Conservation (phyloP, 2,329 filamentous ascomycete genomes). For the Coniochaeta sp. region DNA sequence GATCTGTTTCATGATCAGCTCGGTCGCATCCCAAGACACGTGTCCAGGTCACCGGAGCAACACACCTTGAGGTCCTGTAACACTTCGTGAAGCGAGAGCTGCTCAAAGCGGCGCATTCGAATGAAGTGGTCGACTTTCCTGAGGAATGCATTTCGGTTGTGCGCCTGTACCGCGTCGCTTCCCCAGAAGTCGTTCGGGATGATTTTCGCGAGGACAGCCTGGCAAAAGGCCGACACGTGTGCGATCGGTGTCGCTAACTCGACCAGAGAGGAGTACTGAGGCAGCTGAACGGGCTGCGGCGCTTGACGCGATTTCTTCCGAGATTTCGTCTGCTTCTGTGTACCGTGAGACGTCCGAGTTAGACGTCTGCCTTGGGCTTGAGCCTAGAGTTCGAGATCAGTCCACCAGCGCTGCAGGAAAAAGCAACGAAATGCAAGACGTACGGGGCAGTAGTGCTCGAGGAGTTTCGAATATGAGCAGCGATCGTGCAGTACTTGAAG, state of each 20-base stretch:
- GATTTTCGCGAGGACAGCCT: conserved; percentile 63
- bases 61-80: conserved; percentile 67
- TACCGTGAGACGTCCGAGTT: neutral
- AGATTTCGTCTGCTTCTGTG: conserved; percentile 6
- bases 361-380: neutral
- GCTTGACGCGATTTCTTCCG: conserved; percentile 13
- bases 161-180: conserved; percentile 34
- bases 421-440: conserved; percentile 8
- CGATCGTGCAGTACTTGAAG: conserved; percentile 64
- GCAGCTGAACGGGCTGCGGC: conserved; percentile 19
- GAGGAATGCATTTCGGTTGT: conserved; percentile 59
- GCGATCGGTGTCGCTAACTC: conserved; percentile 60
- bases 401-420: neutral
- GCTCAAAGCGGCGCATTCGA: conserved; percentile 72
- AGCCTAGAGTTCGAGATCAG: neutral
- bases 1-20: conserved; percentile 41
- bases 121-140: conserved; percentile 72
- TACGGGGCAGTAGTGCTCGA: conserved; percentile 76
- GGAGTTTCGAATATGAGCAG: conserved; percentile 73
- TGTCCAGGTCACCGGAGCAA: conserved; percentile 2
- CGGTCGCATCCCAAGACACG: neutral
- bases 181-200: conserved; percentile 76
- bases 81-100: conserved; percentile 69
- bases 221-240: conserved; percentile 80
- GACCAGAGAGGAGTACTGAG: conserved; percentile 45